Percentiles rank a stretch among this genome's conserved stretches.
Evolutionary conservation across 2,329 filamentous ascomycete species (phyloP).

Genomic region (Trichophyton verrucosum): DNA sequence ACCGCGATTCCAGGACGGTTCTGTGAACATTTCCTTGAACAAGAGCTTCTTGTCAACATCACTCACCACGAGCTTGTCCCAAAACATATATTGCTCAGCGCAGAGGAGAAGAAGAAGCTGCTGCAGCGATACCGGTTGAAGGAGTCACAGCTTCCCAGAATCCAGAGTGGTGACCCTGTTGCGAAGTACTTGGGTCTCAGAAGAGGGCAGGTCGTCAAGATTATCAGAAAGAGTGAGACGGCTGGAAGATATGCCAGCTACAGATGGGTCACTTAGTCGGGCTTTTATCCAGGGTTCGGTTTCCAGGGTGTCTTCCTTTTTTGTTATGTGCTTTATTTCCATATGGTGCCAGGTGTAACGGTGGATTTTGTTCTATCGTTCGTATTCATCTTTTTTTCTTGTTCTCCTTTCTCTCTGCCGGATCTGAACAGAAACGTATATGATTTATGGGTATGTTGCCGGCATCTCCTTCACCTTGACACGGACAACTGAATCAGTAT

Average conservation of each 20-base stretch:
- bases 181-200: conserved; percentile 82
- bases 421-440: not conserved
- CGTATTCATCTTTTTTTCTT: not conserved
- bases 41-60: conserved; percentile 94
- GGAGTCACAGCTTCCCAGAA: conserved; percentile 91
- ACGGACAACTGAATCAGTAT: not conserved
- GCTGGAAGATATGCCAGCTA: conserved; percentile 96
- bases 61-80: conserved; percentile 95
- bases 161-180: conserved; percentile 83
- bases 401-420: not conserved
- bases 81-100: conserved; percentile 78
- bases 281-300: not conserved
- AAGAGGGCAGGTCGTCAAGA: conserved; percentile 93
- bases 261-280: conserved; percentile 46
- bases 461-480: not conserved
- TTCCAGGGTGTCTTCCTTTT: not conserved
- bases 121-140: conserved; percentile 86
- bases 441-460: not conserved
- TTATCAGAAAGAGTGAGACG: conserved; percentile 89
- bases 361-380: not conserved
- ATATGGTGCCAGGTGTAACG: not conserved
- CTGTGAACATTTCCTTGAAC: conserved; percentile 91
- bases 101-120: conserved; percentile 76
- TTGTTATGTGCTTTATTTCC: not conserved
- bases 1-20: conserved; percentile 63